Base-by-base conservation (phyloP, 768 basidiomycete species). In the Tylopilus sp. region DNA sequence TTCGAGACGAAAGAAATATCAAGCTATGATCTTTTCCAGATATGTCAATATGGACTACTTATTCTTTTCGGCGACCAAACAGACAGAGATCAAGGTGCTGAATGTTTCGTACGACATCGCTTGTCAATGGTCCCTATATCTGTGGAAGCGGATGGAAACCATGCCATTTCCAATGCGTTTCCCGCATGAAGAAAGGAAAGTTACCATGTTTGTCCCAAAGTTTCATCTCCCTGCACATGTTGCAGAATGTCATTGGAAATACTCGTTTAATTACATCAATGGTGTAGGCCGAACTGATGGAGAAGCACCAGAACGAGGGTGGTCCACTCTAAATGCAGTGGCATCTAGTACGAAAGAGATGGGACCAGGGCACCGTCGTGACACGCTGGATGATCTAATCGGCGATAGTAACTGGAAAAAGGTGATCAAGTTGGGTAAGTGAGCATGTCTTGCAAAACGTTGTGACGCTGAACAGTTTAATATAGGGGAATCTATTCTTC, bases 381-480 rank as follows among this genome's bases (percentile, higher is more conserved):
- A 48, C 16, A 48, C 37, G 3, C 37, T 48, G 4, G 37, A 48
- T 19, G 37, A 48, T 21, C 13, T 47, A 12, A 36, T 47, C 12
- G 34, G 34, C 16, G 34, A 36, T 8, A 36, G 34, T 12, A 33
- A 33, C 16, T 33, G 31, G 31, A 33, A 41, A 26, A 76, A 76
- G 38, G 41, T 62, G 0, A 50, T 53, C 9, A 40, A 34, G 0
- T 40, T 74, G 0, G 60, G 72, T 74, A 44, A 24, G 55, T 41
- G 14, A 21, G 13, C 12, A 17, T 6, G 22, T 22, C 16, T 25
- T 24, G 16, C 19, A 5, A 25, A 33, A 33, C 33, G 13, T 19
- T 5, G 6, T 24, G 22, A 13, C 12, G 25, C 22, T 21, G 6
- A 5, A 41, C 8, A 6, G 19, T 41, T 41, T 16, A 21, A 12